Base-by-base conservation (phyloP, 2,329 filamentous ascomycete genomes). In the Xylariaceae sp. region DNA sequence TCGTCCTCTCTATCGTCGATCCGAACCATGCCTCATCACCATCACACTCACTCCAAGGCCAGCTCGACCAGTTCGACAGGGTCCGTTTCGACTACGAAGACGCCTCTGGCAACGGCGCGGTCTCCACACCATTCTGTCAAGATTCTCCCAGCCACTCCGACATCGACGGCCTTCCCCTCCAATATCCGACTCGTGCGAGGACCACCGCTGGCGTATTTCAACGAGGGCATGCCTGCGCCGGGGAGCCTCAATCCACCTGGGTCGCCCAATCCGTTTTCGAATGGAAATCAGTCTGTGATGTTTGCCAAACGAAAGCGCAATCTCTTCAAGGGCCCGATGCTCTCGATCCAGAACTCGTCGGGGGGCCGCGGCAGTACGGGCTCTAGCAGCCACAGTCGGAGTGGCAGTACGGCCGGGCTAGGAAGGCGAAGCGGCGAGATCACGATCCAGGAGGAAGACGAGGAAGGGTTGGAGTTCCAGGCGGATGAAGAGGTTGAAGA, bases 1-100 rank as follows among this genome's bases (percentile, higher is more conserved):
- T 97, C 92, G 0, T 96, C 92, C 0, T 97, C 92, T 0, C 87
- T 99, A 13, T 97, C 92, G 0, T 96, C 92, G 0, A 88, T 99
- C 59, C 88, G 94, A 60, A 95, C 89, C 50, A 91, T 97, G 70
- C 92, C 70, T 68, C 90, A 92, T 66, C 88, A 91, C 65, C 86
- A 88, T 56, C 89, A 94, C 71, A 87, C 88, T 1, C 93, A 97
- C 73, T 96, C 92, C 18, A 97, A 97, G 74, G 92, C 94, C 0
- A 96, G 90, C 0, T 97, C 92, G 0, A 94, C 92, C 0, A 96
- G 92, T 49, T 96, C 89, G 4, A 88, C 87, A 61, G 87, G 86
- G 18, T 88, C 88, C 0, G 86, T 88, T 3, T 87, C 88, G 0
- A 84, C 85, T 2, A 80, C 88, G 41, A 88, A 87, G 69, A 88